Base-by-base conservation (phyloP, 768 basidiomycete species). In the Lentinula aciculospora region DNA sequence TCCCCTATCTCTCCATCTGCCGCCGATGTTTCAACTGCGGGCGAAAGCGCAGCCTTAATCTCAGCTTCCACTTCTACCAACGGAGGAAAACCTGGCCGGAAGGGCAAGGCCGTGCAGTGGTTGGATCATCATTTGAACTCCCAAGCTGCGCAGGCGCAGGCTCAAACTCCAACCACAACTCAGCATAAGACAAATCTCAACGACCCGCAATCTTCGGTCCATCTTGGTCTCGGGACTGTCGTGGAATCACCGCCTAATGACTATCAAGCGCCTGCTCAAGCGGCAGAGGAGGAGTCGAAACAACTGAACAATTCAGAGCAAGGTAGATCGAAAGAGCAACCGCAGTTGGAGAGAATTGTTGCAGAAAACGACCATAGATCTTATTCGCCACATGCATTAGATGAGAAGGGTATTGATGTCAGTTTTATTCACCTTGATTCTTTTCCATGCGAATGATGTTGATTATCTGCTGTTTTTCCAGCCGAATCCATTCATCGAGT, bases 401-500 rank as follows among this genome's bases (percentile, higher is more conserved):
- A 57, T 39, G 56, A 57, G 32, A 46, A 57, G 25, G 56, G 56
- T 34, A 45, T 47, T n/a, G 56, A 57, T 32, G 54, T 56, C 8
- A 17, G 54, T 56, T 9, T 31, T 56, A 19, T 19, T 1, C 25
- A n/a, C n/a, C 5, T 19, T 44, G 4, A 2, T 8, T 8, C n/a
- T 32, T 19, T 15, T 17, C 13, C 4, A 17, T 49, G 17, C 15
- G n/a, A n/a, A 2, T 28, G 25, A 13, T 12, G 21, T 4, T 50
- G 17, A 50, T 17, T 3, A 36, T 36, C 15, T 21, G 4, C 10
- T 36, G 4, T 7, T 39, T 21, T 29, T 31, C 15, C 40, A 56
- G 45, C 56, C 46, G 3, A 57, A 57, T 27, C 56, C 46, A 8
- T 57, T 57, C 45, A 32, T 45, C 34, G 45, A 57, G 27, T 46